Evolutionary conservation across 2,329 filamentous ascomycete genomes (phyloP).

Genomic region (Shiraia bambusicola): DNA sequence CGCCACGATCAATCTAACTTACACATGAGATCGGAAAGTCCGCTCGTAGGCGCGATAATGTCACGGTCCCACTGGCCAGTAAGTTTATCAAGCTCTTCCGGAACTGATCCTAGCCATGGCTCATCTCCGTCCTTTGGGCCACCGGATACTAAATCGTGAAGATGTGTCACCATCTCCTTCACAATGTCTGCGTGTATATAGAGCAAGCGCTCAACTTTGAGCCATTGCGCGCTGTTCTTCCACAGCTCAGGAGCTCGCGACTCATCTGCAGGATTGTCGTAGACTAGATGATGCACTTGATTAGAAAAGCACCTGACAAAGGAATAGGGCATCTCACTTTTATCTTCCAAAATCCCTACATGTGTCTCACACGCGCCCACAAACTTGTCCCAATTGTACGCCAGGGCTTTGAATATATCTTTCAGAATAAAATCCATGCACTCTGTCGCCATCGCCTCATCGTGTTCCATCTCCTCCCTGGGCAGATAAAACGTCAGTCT

Average conservation of each 20-base stretch:
- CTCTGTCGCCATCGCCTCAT: slow-evolving; percentile 48
- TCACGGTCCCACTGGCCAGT: slow-evolving; percentile 53
- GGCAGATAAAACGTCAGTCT: slow-evolving; percentile 54
- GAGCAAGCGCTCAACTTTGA: slow-evolving; percentile 56
- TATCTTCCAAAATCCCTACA: slow-evolving; percentile 48
- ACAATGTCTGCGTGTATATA: slow-evolving; percentile 53
- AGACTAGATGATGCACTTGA: slow-evolving; percentile 50
- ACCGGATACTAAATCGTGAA: slow-evolving; percentile 46
- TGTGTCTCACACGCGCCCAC: slow-evolving; percentile 51
- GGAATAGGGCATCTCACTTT: slow-evolving; percentile 11
- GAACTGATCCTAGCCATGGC: slow-evolving; percentile 46
- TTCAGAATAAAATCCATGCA: slow-evolving; percentile 54
- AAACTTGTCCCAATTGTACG: slow-evolving; percentile 50
- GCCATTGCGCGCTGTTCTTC: slow-evolving; percentile 53
- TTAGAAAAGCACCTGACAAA: background rate
- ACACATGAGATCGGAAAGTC: slow-evolving; percentile 53
- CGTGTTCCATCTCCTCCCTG: slow-evolving; percentile 46
- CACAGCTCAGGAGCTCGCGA: slow-evolving; percentile 55
- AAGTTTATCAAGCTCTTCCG: slow-evolving; percentile 50
- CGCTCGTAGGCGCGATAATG: slow-evolving; percentile 53
- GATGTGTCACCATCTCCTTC: slow-evolving; percentile 48
- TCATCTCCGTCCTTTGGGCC: slow-evolving; percentile 30
- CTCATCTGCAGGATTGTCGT: slow-evolving; percentile 57
- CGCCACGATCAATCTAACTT: too few relatives aligned
- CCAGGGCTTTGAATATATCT: slow-evolving; percentile 53